These are phyloP conservation scores for Cutaneotrichosporon sp. DNA, from an alignment of 1,284 basidiomycete species.

Conservation along the genomic window DNA sequence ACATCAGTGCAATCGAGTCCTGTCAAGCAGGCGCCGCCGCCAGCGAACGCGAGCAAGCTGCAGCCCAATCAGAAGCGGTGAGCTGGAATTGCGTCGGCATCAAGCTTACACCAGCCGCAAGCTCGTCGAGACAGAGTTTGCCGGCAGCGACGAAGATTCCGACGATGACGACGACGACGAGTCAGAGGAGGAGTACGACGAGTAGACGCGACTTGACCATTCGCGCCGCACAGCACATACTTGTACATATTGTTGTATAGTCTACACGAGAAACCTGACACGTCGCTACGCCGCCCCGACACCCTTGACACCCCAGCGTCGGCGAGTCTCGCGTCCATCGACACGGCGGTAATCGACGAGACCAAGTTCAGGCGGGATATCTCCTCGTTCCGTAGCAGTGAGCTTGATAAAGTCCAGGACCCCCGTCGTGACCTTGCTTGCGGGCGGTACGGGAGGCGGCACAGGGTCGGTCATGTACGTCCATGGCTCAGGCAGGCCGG, in stretches of 20 bases:
- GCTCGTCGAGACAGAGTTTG: slow-evolving; percentile 15
- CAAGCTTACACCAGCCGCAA: slow-evolving; percentile 12
- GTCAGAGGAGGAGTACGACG: slow-evolving; percentile 9
- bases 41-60: slow-evolving; percentile 10
- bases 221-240: not conserved
- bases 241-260: not conserved
- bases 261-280: not conserved
- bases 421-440: slow-evolving; percentile 28
- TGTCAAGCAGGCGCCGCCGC: slow-evolving; percentile 7
- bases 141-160: slow-evolving; percentile 9
- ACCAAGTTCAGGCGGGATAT: slow-evolving; percentile 43
- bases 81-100: not conserved
- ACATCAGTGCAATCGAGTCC: slow-evolving; percentile 1
- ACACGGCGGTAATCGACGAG: slow-evolving; percentile 37
- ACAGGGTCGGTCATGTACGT: slow-evolving; percentile 24
- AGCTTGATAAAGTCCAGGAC: slow-evolving; percentile 44
- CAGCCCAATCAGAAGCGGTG: slow-evolving; percentile 17
- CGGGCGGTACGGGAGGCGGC: slow-evolving; percentile 2
- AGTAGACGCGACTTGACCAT: not conserved
- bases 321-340: slow-evolving; percentile 11
- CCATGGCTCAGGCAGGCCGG: slow-evolving; percentile 33
- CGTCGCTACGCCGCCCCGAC: slow-evolving; percentile 8
- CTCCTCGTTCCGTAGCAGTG: slow-evolving; percentile 38
- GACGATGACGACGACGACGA: slow-evolving; percentile 11
- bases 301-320: slow-evolving; percentile 21